Base-by-base conservation (phyloP, 306 rosid species). In the Pyrus pyrifolia region DNA sequence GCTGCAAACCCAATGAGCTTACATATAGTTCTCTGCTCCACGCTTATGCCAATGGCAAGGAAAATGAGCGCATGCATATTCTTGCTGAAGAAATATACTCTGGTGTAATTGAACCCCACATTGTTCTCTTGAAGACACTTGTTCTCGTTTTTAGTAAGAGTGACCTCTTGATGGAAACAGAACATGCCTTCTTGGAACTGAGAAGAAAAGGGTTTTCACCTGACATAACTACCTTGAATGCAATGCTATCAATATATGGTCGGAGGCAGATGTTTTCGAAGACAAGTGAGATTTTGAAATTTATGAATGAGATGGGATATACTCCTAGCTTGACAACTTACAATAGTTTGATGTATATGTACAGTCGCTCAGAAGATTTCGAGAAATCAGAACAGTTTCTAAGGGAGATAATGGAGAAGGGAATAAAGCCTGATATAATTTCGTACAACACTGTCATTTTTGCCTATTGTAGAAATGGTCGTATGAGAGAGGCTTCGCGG, bases 201-300 rank as follows among this genome's bases (percentile, higher is more conserved):
- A 83, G 78, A 74, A 84, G 64, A 51, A 88, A 81, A 62, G 93
- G 90, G 63, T 79, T 87, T 81, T 85, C 95, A 8, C 93, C 96
- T 22, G 95, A 87, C 86, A 83, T 94, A 64, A 89, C 83, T 40
- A 87, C 95, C 60, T 86, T 94, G 67, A 94, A 94, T 83, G 89
- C 97, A 57, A 90, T 94, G 98, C 85, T 94, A 76, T 90, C 97
- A 6, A 89, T 92, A 70, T 94, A 92, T 81, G 97, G 98, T 55
- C 87, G 93, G 84, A 90, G 85, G 85, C 93, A 88, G 84, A 81
- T 88, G 93, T 90, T 92, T 73, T 68, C 85, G 63, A 94, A 92
- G 81, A 79, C 95, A 79, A 80, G 82, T 57, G 97, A 89, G 85
- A 89, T 94, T 70, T 77, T 94, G 83, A 83, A 85, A 77, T 92